Percentiles rank a stretch among this genome's conserved stretches.
phyloP scores from a whole-genome alignment of 106 monocot genomes.

The Dendrobium catenatum region DNA sequence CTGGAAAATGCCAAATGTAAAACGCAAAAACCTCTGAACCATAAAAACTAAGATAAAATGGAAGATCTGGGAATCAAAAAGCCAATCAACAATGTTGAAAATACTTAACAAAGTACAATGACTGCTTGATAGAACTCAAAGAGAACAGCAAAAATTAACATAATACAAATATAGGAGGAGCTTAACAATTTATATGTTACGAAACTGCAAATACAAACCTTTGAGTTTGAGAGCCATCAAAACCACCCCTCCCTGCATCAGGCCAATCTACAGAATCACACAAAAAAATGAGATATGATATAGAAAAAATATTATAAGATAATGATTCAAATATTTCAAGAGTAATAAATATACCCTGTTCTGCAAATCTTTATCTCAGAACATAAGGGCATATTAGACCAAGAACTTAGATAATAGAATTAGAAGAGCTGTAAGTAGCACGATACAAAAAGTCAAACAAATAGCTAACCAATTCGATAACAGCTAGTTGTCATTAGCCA shows the following conservation, averaged over 20 bases:
- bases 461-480: background rate
- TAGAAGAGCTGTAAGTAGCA: background rate
- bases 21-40: background rate
- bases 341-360: background rate
- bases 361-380: background rate
- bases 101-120: background rate
- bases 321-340: background rate
- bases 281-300: background rate
- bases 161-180: background rate
- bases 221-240: constrained; percentile 17
- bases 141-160: background rate
- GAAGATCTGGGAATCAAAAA: background rate
- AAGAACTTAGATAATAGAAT: background rate
- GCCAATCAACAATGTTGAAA: background rate
- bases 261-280: constrained; percentile 35
- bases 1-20: background rate
- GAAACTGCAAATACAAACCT: constrained; percentile 6
- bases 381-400: background rate
- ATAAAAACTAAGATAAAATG: background rate
- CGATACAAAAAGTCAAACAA: background rate
- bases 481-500: background rate
- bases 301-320: background rate
- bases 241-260: constrained; percentile 51
- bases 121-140: background rate
- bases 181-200: background rate